phyloP scores from a whole-genome alignment of 345 rosid genomes.

The Rhodamnia rubescens region DNA sequence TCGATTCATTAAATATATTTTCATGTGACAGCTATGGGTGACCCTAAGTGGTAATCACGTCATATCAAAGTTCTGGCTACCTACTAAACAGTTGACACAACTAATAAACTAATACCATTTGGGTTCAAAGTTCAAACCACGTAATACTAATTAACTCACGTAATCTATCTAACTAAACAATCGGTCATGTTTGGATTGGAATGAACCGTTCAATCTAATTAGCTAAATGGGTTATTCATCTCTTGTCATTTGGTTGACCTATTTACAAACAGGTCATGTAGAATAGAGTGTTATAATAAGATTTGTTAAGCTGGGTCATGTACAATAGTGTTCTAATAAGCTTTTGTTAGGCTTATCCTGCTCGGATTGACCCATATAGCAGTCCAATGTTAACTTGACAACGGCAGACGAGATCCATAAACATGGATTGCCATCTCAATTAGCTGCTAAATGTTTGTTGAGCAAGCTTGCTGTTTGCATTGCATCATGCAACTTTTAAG shows the following conservation, averaged over 20 bases:
- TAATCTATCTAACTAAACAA: not conserved
- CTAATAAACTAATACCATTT: too few species aligned
- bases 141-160: not conserved
- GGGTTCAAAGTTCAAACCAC: not conserved
- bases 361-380: not conserved
- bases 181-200: not conserved
- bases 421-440: not conserved
- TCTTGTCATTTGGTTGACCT: not conserved
- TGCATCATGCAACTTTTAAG: not conserved
- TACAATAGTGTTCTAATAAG: not conserved
- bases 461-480: not conserved
- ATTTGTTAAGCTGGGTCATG: not conserved
- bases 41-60: not conserved
- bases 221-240: not conserved
- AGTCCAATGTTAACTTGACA: not conserved
- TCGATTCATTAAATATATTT: not conserved
- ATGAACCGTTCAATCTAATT: not conserved
- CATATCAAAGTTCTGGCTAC: not conserved
- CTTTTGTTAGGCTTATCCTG: not conserved
- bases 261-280: not conserved
- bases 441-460: not conserved
- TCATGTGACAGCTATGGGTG: not conserved
- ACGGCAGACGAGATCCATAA: not conserved
- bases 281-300: not conserved
- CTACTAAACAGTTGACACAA: not conserved